Evolutionary conservation across 805 yeast species (phyloP).

Genomic region (Saturnispora sanitii): DNA sequence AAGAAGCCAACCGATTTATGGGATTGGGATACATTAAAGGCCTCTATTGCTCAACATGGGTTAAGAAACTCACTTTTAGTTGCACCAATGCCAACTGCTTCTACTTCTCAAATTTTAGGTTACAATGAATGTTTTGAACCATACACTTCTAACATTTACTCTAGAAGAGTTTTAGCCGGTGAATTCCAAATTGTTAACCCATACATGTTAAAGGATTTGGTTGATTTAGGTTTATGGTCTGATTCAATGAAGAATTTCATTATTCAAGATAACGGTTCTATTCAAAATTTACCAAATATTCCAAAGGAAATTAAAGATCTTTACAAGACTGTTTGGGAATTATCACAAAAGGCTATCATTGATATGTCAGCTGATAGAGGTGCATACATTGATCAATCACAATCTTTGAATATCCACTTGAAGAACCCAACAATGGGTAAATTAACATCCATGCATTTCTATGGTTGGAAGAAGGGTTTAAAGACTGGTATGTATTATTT

Average conservation of each 20-base stretch:
- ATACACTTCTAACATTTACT: slow-evolving; percentile 50
- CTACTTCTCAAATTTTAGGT: slow-evolving; percentile 54
- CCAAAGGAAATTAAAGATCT: slow-evolving; percentile 45
- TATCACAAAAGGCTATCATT: slow-evolving; percentile 47
- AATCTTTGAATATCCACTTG: slow-evolving; percentile 85
- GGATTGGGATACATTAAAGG: slow-evolving; percentile 50
- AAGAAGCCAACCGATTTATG: slow-evolving; percentile 48
- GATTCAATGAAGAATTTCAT: slow-evolving; percentile 48
- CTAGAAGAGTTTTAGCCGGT: slow-evolving; percentile 54
- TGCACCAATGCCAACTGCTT: slow-evolving; percentile 63
- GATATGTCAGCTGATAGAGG: slow-evolving; percentile 70
- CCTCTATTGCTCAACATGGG: slow-evolving; percentile 38
- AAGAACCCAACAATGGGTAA: slow-evolving; percentile 96
- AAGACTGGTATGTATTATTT: slow-evolving; percentile 99
- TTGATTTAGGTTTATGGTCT: slow-evolving; percentile 49
- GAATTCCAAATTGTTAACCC: slow-evolving; percentile 58
- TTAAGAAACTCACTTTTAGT: slow-evolving; percentile 50
- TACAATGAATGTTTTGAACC: slow-evolving; percentile 57
- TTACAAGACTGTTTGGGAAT: slow-evolving; percentile 56
- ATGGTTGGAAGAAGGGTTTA: slow-evolving; percentile 98
- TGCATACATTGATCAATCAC: slow-evolving; percentile 83
- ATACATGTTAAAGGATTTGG: slow-evolving; percentile 46
- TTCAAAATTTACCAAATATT: slow-evolving; percentile 43
- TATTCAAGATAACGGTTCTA: slow-evolving; percentile 47
- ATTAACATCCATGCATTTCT: slow-evolving; percentile 95